Base-by-base conservation (phyloP, 257 asterid genomes). In the Handroanthus guayacan region DNA sequence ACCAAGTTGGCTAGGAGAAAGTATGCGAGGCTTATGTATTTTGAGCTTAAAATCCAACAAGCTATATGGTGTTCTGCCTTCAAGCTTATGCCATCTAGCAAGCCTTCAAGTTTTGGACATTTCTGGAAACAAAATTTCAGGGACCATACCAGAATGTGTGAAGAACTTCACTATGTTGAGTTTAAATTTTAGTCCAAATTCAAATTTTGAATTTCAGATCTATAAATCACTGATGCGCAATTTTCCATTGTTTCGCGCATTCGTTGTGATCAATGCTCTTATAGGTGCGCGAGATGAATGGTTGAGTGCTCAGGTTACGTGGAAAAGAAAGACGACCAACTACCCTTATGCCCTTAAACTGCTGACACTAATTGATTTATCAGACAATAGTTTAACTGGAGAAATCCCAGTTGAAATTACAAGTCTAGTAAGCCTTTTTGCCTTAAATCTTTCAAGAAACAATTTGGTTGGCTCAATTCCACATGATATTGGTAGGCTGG, bases 1-100 rank as follows among this genome's bases (percentile, higher is more conserved):
- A 6, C 86, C 86, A 11, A 3, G 1, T 31, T 83, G 88, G 90
- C 18, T 83, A 4, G 86, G 88, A 47, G 57, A 39, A 25, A 25
- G 31, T 25, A 25, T 25, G 31, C 31, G 31, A 25, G 31, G 31
- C 31, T 39, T 39, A 39, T 3, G 58, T 20, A 60, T 86, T 41
- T 67, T 86, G 5, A 76, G 80, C 67, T 55, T 86, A 18, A 75
- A 54, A 41, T 74, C 79, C 20, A 86, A 86, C 65, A 50, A 72
- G 50, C 72, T 83, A 12, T 9, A 45, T 60, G 86, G 86, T 18
- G 44, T 10, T 18, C 18, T 83, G 36, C 84, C 84, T 63, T 43
- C 78, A 20, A 63, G 37, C 17, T 14, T 76, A 34, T 4, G 25
- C 11, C 14, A 52, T 31, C 34, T 5, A 3, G 7, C 18, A 25